Base-by-base conservation (phyloP, 1,284 basidiomycete species). In the Cystobasidium sp. region DNA sequence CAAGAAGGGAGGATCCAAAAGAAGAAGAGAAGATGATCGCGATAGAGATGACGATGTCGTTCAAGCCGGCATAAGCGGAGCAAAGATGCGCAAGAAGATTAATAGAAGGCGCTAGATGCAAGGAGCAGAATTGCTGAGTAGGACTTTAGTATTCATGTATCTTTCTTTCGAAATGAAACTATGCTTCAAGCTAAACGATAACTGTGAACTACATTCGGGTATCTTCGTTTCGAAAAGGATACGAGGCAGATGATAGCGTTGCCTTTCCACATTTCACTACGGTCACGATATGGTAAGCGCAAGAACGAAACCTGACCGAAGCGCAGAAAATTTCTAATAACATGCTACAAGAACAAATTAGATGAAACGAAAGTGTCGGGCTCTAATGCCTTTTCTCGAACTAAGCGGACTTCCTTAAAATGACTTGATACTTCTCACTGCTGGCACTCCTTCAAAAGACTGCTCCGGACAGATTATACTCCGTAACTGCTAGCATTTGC, bases 11-110 rank as follows among this genome's bases (percentile, higher is more conserved):
- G 82, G 86, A 80, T 86, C 74, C 80, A 85, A 85, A 31, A 84
- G 85, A 9, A 84, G 84, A 75, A 92, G 93, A 80, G 88, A 92
- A 75, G 93, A 94, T 78, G 93, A 96, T 81, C 93, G 95, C 82
- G 85, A 88, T 22, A 87, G 91, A 9, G 91, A 93, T 82, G 91
- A 68, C 24, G 63, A 68, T 46, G 58, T 63, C 37, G 63, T 70
- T 0, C 24, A 65, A n/a, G 51, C 67, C 5, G 69, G 61, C 10
- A 66, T 44, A 37, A 49, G 47, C 39, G 55, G 64, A 20, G 53
- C 46, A 16, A 68, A 68, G 31, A 51, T 46, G 43, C 53, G 58
- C 44, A 69, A 69, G 61, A 64, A 66, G 53, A 65, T 55, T 41
- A 67, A 58, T 31, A 41, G 51, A 44, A 46, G 63, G 16, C 67